A percentile compares a stretch with the other conserved stretches of the same genome.
phyloP scores from a whole-genome alignment of 164 flowering plant genomes.

The Macadamia integrifolia region DNA sequence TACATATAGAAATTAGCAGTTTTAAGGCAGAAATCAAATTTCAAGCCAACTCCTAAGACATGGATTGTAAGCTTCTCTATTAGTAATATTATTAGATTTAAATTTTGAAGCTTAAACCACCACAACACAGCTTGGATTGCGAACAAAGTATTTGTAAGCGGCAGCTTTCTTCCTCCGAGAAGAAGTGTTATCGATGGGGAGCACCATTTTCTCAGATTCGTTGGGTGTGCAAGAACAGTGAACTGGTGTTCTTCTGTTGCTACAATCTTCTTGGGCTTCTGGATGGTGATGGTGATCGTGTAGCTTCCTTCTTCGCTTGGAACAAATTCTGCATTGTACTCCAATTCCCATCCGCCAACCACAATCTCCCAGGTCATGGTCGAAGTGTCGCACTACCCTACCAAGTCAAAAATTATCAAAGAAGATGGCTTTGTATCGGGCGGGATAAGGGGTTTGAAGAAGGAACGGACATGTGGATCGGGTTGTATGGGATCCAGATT shows the following conservation, averaged over 20 bases:
- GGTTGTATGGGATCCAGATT: too few relatives aligned
- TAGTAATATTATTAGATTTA: too few relatives aligned
- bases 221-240: constrained; percentile 61
- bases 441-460: too few relatives aligned
- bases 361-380: constrained; percentile 87
- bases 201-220: constrained; percentile 79
- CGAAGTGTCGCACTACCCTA: constrained; percentile 63
- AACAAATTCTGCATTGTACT: constrained; percentile 82
- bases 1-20: too few relatives aligned
- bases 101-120: too few relatives aligned
- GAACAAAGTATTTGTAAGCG: constrained; percentile 81
- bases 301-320: constrained; percentile 74
- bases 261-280: constrained; percentile 47
- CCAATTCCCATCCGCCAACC: constrained; percentile 97
- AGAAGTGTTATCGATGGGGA: constrained; percentile 70
- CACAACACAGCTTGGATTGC: constrained; percentile 30
- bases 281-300: constrained; percentile 49
- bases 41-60: too few relatives aligned
- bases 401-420: too few relatives aligned
- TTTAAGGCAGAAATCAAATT: too few relatives aligned
- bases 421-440: too few relatives aligned
- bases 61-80: too few relatives aligned
- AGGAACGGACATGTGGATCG: too few relatives aligned
- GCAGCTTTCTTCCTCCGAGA: constrained; percentile 78
- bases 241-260: constrained; percentile 53